A percentile compares a stretch with the other conserved stretches of the same genome.
These are phyloP conservation scores for Lactarius sp. DNA, from an alignment of 768 basidiomycete genomes.

Conservation along the genomic window DNA sequence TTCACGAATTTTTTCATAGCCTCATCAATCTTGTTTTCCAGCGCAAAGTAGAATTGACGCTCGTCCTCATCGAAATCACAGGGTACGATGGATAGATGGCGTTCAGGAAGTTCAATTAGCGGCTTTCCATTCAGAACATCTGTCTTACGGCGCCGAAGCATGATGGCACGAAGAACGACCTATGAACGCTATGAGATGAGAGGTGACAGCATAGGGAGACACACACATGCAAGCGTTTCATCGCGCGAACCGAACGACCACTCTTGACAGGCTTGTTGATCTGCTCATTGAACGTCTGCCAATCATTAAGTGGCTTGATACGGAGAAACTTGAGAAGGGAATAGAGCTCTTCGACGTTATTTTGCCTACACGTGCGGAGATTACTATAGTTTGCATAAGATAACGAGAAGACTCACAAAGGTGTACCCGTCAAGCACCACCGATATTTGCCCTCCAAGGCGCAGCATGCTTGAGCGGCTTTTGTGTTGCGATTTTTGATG, in stretches of 20 bases:
- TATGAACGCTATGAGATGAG: constrained; percentile 29
- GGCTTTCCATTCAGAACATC: constrained; percentile 71
- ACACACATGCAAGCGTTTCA: constrained; percentile 77
- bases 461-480: constrained; percentile 73
- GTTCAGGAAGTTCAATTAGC: constrained; percentile 73
- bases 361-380: constrained; percentile 14
- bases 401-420: constrained; percentile 43
- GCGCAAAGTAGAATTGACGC: constrained; percentile 67
- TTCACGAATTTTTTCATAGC: constrained; percentile 55
- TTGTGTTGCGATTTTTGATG: constrained; percentile 83
- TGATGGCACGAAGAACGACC: constrained; percentile 78
- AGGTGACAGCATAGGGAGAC: background rate
- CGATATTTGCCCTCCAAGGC: constrained; percentile 71
- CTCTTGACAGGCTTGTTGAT: constrained; percentile 77
- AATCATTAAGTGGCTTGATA: constrained; percentile 74
- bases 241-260: constrained; percentile 58
- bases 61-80: constrained; percentile 79
- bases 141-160: constrained; percentile 85
- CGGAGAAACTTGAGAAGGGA: constrained; percentile 87
- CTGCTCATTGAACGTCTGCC: constrained; percentile 70
- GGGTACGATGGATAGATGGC: constrained; percentile 63
- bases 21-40: constrained; percentile 62
- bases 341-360: constrained; percentile 85
- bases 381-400: background rate
- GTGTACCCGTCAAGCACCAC: constrained; percentile 87